Evolutionary conservation across 805 yeast species (phyloP), one percentile per base, ranked within the genome.

Genomic region (Candida ovalis): DNA sequence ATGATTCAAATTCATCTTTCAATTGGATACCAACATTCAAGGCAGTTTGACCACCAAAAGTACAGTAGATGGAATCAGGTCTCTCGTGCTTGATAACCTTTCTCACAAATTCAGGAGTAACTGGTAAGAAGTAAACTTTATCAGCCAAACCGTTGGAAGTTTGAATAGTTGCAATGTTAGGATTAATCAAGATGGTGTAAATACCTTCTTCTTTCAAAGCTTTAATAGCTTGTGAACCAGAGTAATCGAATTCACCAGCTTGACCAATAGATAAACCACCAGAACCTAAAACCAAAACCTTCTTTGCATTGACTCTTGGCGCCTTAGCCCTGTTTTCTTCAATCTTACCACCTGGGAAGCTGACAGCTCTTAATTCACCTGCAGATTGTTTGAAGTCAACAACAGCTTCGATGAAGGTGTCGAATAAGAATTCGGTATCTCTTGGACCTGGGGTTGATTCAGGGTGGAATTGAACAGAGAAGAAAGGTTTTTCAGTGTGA

Each of bases 381-480:
- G 73, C 74, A 39, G 88, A 71, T 49, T 70, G 57, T 61, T 84
- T 79, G 73, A 71, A 77, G 42, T 84, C 88, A 45, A 77, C 67
- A 44, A 94, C 96, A 43, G 97, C 69, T 56, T 88, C 71, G 63
- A 94, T 86, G 72, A 94, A 94, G 28, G 88, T 90, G 64, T 94
- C 99, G 62, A 94, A 94, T 68, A 94, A 76, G 71, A 91, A 94
- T 73, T 94, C 99, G 45, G 99, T 94, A 69, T 94, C 99, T 68
- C 96, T 83, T 68, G 99, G 99, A 68, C 99, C 99, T 42, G 99
- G 98, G 43, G 96, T 89, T 22, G 97, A 88, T 76, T 94, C 99
- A 23, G 99, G 99, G 69, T 94, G 99, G 79, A 94, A 92, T 76
- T 94, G 99, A 43, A 94, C 98, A 15, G 99, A 94, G 78, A 94